Evolutionary conservation across 176 grass and related monocot genomes (phyloP), one percentile per base, ranked within the genome.

Genomic region (Phragmites australis): DNA sequence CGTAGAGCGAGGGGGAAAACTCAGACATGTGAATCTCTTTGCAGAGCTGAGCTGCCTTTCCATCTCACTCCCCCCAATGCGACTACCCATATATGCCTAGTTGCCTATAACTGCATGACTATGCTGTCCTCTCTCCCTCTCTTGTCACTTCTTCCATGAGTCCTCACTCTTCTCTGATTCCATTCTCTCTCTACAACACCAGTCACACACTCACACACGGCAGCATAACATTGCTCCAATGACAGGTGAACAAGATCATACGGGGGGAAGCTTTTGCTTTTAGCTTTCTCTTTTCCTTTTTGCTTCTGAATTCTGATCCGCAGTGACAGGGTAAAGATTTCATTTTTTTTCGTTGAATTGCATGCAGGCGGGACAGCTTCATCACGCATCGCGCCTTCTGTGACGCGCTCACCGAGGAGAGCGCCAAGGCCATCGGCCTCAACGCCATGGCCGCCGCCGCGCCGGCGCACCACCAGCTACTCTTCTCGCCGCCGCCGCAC

Each of bases 341-440:
- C 45, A 62, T 63, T 26, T 49, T 77, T 37, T 19, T 30, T 18
- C 65, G n/a, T 68, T 39, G 60, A 47, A 80, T 74, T 31, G 52
- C 78, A 86, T 82, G 94, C 96, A 99, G 92, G 86, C 89, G 96
- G 81, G 96, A 99, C 82, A 99, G 96, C 92, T 99, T 99, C 90
- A 95, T 95, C 81, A 99, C 96, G 62, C 96, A 99, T 90, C 93
- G 96, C 48, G 96, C 96, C 60, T 99, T 99, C 85, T 99, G 96
- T 67, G 96, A 99, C 83, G 96, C 96, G 84, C 89, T 99, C 60
- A 88, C 92, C 30, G 92, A 95, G 78, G 96, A 99, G 82, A 92
- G 78, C 84, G 73, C 92, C 77, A 99, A 93, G 88, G 74, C 88
- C 59, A 85, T 88, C 46, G 69, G 75, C 23, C 42, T 45, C 52